A percentile compares a stretch with the other conserved stretches of the same genome.
Conservation (phyloP, 208 protist species). For the Trypanosomatidae sp. region DNA sequence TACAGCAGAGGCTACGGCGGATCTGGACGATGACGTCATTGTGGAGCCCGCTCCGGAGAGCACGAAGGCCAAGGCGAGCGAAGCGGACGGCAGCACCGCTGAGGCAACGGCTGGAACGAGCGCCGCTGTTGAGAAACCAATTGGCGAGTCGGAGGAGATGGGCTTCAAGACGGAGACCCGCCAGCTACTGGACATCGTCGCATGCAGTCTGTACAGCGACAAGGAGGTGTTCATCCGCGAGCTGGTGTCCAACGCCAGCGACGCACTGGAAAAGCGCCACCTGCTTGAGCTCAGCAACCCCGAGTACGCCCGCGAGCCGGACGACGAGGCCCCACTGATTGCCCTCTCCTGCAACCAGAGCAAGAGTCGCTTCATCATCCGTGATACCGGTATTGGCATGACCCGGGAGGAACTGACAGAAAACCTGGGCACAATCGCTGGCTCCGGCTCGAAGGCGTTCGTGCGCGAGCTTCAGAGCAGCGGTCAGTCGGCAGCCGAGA, state of each 20-base stretch:
- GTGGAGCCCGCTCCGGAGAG: constrained; percentile 67
- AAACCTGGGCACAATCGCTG: constrained; percentile 96
- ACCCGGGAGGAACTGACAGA: constrained; percentile 94
- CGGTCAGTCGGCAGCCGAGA: constrained; percentile 73
- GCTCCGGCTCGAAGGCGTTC: constrained; percentile 91
- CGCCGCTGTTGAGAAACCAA: constrained; percentile 51
- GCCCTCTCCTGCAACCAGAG: constrained; percentile 90
- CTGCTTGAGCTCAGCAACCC: constrained; percentile 86
- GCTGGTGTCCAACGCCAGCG: constrained; percentile 97
- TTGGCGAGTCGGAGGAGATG: constrained; percentile 85
- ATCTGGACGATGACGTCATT: constrained; percentile 86
- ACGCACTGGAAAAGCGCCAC: constrained; percentile 97
- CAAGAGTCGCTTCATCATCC: constrained; percentile 90
- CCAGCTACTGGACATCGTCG: constrained; percentile 98
- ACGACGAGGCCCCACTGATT: constrained; percentile 84
- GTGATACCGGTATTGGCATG: constrained; percentile 98
- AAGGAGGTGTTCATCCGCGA: constrained; percentile 99
- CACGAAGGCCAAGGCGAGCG: constrained; percentile 8
- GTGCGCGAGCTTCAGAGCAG: constrained; percentile 82
- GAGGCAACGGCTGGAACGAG: constrained; percentile 17
- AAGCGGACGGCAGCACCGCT: constrained; percentile 16
- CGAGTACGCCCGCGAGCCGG: constrained; percentile 72
- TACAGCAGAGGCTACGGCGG: constrained; percentile 22
- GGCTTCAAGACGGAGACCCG: constrained; percentile 98
- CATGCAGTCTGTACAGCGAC: constrained; percentile 97